Evolutionary conservation across 768 basidiomycete genomes (phyloP), one percentile per base, ranked within the genome.

Genomic region (Xerocomellus chrysenteron): DNA sequence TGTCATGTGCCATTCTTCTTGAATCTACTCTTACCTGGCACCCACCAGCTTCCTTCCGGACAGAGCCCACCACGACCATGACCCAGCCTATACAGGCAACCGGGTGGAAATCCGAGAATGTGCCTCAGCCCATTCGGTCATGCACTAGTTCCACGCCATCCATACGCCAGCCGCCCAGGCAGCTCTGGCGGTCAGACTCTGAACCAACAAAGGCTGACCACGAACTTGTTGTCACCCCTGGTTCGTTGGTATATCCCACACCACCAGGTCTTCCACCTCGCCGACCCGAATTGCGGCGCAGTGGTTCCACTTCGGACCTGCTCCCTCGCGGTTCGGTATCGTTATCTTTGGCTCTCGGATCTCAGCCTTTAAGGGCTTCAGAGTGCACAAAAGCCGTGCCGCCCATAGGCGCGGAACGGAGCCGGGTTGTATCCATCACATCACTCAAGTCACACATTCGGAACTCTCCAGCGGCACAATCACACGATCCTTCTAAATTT

Each of bases 391-490:
- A 60, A 28, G 41, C 51, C 28, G 60, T 69, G 12, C 49, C 56
- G 2, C 70, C 70, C 26, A 73, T 69, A 54, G 70, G 70, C 35
- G 68, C 70, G 35, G 70, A 72, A 57, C 64, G 72, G n/a, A 65
- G 57, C 33, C 44, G 65, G 10, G 66, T 63, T 3, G 42, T 66
- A 21, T 59, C 68, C 13, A 63, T 60, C 47, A 48, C 54, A 46
- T 47, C 67, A 14, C 47, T 47, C 50, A 57, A 54, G 26, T 16
- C 65, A 7, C 42, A 47, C 19, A n/a, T 13, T 21, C 59, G 47
- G 32, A 54, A 50, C n/a, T 16, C 52, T 46, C 37, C 44, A 42
- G 1, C 46, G 5, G 36, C 49, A n/a, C 41, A 28, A 24, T 40
- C 52, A 47, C 41, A 36, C 14, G 52, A 49, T 32, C 47, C 35